phyloP scores from a whole-genome alignment of 2,329 filamentous ascomycete species.

The Orbilia brochopaga region DNA sequence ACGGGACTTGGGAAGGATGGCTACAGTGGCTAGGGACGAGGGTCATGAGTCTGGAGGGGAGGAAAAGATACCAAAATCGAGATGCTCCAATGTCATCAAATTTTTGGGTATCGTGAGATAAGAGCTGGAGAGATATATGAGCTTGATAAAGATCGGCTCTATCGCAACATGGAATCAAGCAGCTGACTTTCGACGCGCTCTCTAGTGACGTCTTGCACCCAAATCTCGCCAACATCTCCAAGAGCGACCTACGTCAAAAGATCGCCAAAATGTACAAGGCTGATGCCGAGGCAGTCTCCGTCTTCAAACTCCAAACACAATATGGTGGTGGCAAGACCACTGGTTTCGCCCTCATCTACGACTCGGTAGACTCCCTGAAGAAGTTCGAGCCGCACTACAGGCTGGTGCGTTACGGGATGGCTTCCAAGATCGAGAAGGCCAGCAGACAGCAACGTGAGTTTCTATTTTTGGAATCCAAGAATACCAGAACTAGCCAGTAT shows the following conservation, averaged over 20 bases:
- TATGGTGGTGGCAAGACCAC: conserved; percentile 99
- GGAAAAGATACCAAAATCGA: neutral
- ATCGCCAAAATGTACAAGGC: conserved; percentile 96
- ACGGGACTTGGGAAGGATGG: neutral
- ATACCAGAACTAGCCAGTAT: conserved; percentile 14
- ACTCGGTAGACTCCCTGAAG: conserved; percentile 97
- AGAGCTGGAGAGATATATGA: conserved; percentile 25
- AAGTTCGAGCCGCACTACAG: conserved; percentile 99
- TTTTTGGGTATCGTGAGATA: conserved; percentile 15
- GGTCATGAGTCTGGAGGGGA: neutral
- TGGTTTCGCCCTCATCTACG: conserved; percentile 98
- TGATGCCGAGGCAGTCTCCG: conserved; percentile 94
- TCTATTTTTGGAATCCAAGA: conserved; percentile 25
- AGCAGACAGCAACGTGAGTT: conserved; percentile 98
- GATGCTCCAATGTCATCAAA: conserved; percentile 5
- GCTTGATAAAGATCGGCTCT: conserved; percentile 3
- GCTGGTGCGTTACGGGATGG: conserved; percentile 89
- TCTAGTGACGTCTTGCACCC: conserved; percentile 98
- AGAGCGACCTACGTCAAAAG: conserved; percentile 97
- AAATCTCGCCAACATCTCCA: conserved; percentile 96
- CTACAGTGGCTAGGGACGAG: neutral
- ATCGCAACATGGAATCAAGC: neutral
- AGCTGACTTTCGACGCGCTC: conserved; percentile 35
- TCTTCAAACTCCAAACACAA: conserved; percentile 98
- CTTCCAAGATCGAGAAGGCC: conserved; percentile 94